Base-by-base conservation (phyloP, 495 filamentous ascomycete genomes). In the Monascus purpureus region DNA sequence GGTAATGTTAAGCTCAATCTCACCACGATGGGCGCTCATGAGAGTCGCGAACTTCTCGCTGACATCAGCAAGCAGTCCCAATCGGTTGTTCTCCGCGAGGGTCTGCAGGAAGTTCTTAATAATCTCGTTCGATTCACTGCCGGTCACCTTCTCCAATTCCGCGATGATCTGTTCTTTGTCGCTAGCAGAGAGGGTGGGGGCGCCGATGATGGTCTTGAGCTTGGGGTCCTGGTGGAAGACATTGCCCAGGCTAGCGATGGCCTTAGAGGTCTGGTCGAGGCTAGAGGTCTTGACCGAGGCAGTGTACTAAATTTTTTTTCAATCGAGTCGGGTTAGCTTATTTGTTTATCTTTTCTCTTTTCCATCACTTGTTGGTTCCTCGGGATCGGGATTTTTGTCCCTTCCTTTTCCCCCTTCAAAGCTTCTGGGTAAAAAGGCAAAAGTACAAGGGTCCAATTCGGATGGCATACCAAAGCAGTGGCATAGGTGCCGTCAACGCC, bases 401-500 rank as follows among this genome's bases (percentile, higher is more conserved):
- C 20, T 28, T 19, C 8, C 20, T 19, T 32, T 36, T 15, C n/a
- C 14, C 4, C 6, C n/a, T n/a, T n/a, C n/a, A n/a, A 28, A 27
- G 28, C 29, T 30, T 37, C 35, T 13, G 2, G 25, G 28, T 37
- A 24, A 27, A 29, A 24, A 36, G 32, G 35, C 39, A n/a, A n/a
- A n/a, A n/a, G n/a, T n/a, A n/a, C n/a, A n/a, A n/a, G n/a, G n/a
- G n/a, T n/a, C n/a, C n/a, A n/a, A n/a, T n/a, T n/a, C n/a, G n/a
- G n/a, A 32, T 41, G 36, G 61, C 75, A 56, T 84, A 97, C 90
- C 76, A 97, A 68, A 67, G 90, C 90, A 68, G 75, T 82, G 50
- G 90, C 92, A 67, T 97, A 97, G 51, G 88, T 96, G 48, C 90
- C 90, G 59, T 95, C 90, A 62, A 97, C 68, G 39, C 90, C 90